phyloP scores from a whole-genome alignment of 768 basidiomycete genomes.

The Tylopilus rubrobrunneus region DNA sequence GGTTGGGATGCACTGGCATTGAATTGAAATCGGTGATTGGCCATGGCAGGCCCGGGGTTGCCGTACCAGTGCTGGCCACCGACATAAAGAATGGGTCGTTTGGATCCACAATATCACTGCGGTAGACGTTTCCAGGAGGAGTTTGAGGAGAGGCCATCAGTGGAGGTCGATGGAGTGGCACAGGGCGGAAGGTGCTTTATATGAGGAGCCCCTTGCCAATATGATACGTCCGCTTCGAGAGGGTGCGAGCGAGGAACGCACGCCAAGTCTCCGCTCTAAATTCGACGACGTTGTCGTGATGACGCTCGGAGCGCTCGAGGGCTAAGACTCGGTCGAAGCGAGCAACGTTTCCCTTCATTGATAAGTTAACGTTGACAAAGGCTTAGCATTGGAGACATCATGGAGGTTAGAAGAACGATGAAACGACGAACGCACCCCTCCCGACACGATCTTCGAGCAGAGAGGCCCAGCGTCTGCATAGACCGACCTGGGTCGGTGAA shows the following conservation, averaged over 20 bases:
- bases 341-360: background rate
- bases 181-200: background rate
- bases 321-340: background rate
- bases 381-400: background rate
- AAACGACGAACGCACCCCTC: background rate
- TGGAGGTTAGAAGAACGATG: background rate
- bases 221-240: no score
- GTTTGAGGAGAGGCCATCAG: background rate
- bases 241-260: background rate
- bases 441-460: background rate
- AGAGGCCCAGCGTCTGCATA: background rate
- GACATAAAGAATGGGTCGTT: background rate
- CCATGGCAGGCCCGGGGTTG: background rate
- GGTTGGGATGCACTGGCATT: background rate
- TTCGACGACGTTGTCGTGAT: background rate
- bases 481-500: background rate
- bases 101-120: background rate
- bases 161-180: background rate
- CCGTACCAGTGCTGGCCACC: background rate
- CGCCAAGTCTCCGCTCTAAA: background rate
- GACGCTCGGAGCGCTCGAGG: background rate
- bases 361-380: background rate
- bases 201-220: background rate
- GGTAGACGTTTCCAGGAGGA: background rate
- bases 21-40: background rate